Evolutionary conservation across 2,329 filamentous ascomycete species (phyloP), one percentile per base, ranked within the genome.

Genomic region (Diaporthe citriasiana): DNA sequence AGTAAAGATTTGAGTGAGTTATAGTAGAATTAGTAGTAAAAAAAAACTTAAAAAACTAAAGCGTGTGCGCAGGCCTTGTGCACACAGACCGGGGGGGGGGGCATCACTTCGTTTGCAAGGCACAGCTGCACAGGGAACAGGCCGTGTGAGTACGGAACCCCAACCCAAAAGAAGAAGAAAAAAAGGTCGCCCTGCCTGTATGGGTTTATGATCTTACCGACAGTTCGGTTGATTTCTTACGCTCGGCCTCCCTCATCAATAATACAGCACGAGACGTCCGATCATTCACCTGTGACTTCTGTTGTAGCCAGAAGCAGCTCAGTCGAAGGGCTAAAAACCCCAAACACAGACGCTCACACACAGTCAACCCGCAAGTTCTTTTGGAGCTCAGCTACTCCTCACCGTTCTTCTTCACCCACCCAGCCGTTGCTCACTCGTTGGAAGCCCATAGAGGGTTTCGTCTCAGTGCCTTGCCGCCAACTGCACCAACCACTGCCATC

Each of bases 301-400:
- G 38, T 22, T 47, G 40, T 22, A 13, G 56, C 38, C 40, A 33
- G 27, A 40, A 38, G 30, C 47, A 51, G 45, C 33, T 4, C 63
- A 40, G n/a, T 53, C n/a, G 47, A 53, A 8, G n/a, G 63, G 27
- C 63, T 53, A 12, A 53, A 15, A 38, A 53, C 33, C 40, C 19
- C 19, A 17, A 40, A 33, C 63, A 68, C 63, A 68, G 47, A 53
- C 63, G 59, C 40, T 40, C 33, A n/a, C 30, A 7, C 22, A 12
- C 15, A 25, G 27, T 30, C 15, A 27, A 22, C 45, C 10, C n/a
- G 9, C n/a, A 7, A 35, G 7, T 19, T 30, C 40, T 4, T 47
- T 50, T n/a, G 42, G 19, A 38, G 22, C 63, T 51, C 60, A 50
- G 59, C 59, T 63, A 38, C 38, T 63, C 40, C 59, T 15, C 19